Evolutionary conservation across 495 filamentous ascomycete genomes (phyloP).

Genomic region (Tuber brumale): DNA sequence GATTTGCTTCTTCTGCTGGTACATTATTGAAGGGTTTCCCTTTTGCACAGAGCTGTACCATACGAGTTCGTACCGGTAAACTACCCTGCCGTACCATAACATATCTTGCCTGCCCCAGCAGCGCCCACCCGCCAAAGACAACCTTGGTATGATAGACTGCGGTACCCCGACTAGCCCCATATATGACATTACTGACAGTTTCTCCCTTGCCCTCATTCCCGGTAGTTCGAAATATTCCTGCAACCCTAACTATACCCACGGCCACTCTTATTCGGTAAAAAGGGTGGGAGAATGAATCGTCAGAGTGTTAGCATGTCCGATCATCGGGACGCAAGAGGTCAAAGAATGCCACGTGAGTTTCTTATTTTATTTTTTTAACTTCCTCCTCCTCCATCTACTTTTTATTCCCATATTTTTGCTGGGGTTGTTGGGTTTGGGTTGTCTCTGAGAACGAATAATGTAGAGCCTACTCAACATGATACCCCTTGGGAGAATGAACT

Average conservation of each 20-base stretch:
- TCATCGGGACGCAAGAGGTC: not conserved
- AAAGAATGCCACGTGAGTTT: slow-evolving; percentile 1
- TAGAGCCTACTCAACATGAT: slow-evolving; percentile 7
- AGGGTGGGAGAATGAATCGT: not conserved
- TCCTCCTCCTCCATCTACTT: not conserved
- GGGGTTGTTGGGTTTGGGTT: not conserved
- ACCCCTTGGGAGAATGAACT: slow-evolving; percentile 23
- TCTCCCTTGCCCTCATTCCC: not conserved
- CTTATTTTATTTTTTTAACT: not conserved
- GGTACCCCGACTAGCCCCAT: not conserved
- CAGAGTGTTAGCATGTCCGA: not conserved
- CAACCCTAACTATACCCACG: not conserved
- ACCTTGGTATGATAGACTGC: slow-evolving; percentile 1
- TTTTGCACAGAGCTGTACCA: not conserved
- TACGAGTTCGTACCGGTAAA: not conserved
- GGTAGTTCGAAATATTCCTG: not conserved
- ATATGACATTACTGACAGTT: not conserved
- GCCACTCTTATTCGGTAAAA: not conserved
- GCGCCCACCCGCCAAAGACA: not conserved
- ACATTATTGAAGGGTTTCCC: not conserved
- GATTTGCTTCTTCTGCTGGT: not conserved
- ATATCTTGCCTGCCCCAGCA: not conserved
- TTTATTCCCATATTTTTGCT: not conserved
- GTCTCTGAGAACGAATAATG: slow-evolving; percentile 3
- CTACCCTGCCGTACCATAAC: not conserved